Evolutionary conservation across 352 stramenopile genomes (phyloP).

Genomic region (Phytophthora chlamydospora): DNA sequence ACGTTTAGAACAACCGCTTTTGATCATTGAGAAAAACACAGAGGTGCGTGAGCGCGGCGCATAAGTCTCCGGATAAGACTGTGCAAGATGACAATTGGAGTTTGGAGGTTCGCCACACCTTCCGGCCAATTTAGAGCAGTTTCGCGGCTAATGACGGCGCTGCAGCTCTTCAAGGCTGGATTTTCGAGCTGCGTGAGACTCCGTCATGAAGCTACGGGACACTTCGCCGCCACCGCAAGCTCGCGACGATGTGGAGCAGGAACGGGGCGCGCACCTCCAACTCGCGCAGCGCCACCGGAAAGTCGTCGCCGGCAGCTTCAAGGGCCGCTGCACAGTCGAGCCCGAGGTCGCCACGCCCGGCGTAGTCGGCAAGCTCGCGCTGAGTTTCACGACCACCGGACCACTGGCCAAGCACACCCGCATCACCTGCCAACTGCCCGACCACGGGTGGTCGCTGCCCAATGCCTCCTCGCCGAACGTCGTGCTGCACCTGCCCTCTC

Average conservation of each 20-base stretch:
- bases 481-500: constrained; percentile 43
- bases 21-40: too few species aligned
- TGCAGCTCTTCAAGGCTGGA: constrained; percentile 11
- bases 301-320: constrained; percentile 60
- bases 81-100: too few species aligned
- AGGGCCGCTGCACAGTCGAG: constrained; percentile 45
- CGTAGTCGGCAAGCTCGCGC: constrained; percentile 49
- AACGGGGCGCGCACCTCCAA: constrained; percentile 62
- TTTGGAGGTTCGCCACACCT: too few species aligned
- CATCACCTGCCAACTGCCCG: constrained; percentile 57
- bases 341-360: constrained; percentile 56
- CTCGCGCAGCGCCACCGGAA: constrained; percentile 74
- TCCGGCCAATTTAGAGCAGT: too few species aligned
- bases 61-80: too few species aligned
- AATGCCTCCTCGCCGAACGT: constrained; percentile 28
- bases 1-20: too few species aligned
- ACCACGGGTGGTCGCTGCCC: constrained; percentile 61
- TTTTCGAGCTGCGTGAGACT: constrained; percentile 25
- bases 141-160: constrained; percentile 13
- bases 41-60: too few species aligned
- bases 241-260: constrained; percentile 36
- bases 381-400: constrained; percentile 57
- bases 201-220: constrained; percentile 27
- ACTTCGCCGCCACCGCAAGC: constrained; percentile 4
- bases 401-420: constrained; percentile 47